phyloP scores from a whole-genome alignment of 176 grass and related monocot species.

The Rhynchospora pubera region DNA sequence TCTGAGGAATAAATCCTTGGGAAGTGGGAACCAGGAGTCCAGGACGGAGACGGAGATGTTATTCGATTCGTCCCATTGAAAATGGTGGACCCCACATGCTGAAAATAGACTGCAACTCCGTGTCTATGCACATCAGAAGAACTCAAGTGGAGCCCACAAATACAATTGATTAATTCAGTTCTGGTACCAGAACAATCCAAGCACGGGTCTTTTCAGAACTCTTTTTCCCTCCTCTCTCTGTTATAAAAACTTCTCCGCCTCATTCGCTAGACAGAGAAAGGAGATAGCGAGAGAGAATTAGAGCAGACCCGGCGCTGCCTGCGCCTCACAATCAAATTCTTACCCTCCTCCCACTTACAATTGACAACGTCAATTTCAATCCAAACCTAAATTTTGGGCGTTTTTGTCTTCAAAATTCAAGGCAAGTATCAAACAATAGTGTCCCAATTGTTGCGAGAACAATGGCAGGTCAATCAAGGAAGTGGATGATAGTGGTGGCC shows the following conservation, averaged over 20 bases:
- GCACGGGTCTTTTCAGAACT: background rate
- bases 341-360: background rate
- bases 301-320: background rate
- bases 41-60: no score
- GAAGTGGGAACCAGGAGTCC: no score
- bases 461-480: slow-evolving; percentile 18
- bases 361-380: background rate
- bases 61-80: background rate
- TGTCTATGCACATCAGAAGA: background rate
- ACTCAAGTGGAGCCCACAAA: background rate
- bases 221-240: background rate
- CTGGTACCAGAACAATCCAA: background rate
- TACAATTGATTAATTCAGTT: background rate
- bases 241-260: slow-evolving; percentile 3
- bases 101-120: background rate
- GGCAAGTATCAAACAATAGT: background rate
- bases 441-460: background rate
- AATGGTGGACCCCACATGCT: background rate
- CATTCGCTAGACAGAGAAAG: background rate
- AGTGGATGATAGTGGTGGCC: slow-evolving; percentile 66
- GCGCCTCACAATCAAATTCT: background rate
- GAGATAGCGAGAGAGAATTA: background rate
- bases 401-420: background rate
- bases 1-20: no score
- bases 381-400: background rate